phyloP scores from a whole-genome alignment of 164 flowering plant genomes.

The Akebia trifoliata region DNA sequence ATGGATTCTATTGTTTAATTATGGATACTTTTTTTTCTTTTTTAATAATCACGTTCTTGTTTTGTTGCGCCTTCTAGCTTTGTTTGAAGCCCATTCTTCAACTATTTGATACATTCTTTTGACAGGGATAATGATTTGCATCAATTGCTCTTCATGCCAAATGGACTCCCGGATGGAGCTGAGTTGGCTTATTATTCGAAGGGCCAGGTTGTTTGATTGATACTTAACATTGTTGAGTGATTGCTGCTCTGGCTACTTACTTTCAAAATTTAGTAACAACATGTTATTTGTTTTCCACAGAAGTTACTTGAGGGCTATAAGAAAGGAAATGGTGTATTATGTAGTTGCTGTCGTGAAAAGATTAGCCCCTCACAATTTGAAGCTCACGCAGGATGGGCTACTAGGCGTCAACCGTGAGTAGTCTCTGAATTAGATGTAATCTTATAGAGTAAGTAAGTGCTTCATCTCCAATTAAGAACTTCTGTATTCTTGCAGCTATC shows the following conservation, averaged over 20 bases:
- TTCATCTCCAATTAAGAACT: slow-evolving; percentile 2
- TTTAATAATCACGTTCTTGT: background rate
- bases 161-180: slow-evolving; percentile 94
- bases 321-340: slow-evolving; percentile 73
- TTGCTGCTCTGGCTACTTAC: background rate
- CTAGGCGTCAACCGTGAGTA: slow-evolving; percentile 94
- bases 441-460: background rate
- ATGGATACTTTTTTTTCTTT: background rate
- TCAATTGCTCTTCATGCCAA: slow-evolving; percentile 73
- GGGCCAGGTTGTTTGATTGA: slow-evolving; percentile 57
- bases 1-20: background rate
- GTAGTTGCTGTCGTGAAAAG: slow-evolving; percentile 65
- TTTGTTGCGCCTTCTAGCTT: background rate
- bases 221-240: background rate
- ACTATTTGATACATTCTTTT: background rate
- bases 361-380: slow-evolving; percentile 95
- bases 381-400: slow-evolving; percentile 94
- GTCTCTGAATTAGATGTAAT: slow-evolving; percentile 1
- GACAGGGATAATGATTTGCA: slow-evolving; percentile 89
- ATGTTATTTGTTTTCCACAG: slow-evolving; percentile 29
- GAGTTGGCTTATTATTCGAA: slow-evolving; percentile 70
- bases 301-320: slow-evolving; percentile 65
- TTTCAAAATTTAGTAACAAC: too few relatives aligned
- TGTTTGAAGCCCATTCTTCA: background rate
- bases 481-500: slow-evolving; percentile 55